phyloP scores from a whole-genome alignment of 1,139 yeast genomes.

The Scheffersomyces quercinus region DNA sequence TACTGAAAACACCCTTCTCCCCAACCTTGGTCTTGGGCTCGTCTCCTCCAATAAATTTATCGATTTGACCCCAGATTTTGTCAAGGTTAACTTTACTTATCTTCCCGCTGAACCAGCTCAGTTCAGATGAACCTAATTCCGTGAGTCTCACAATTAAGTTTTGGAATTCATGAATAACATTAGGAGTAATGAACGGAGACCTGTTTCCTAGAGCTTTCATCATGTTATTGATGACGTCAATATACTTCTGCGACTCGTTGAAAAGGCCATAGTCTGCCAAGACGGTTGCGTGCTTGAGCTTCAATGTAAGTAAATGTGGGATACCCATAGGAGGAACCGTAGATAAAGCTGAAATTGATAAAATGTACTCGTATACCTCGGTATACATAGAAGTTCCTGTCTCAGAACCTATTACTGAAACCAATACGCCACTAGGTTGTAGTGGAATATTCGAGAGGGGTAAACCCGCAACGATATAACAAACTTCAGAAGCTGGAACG shows the following conservation, averaged over 20 bases:
- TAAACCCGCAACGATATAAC: slow-evolving; percentile 51
- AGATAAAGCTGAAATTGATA: slow-evolving; percentile 26
- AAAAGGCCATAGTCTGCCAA: slow-evolving; percentile 64
- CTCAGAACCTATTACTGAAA: slow-evolving; percentile 26
- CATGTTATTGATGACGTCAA: slow-evolving; percentile 50
- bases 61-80: slow-evolving; percentile 84
- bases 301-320: slow-evolving; percentile 57
- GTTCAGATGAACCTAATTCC: slow-evolving; percentile 41
- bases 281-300: slow-evolving; percentile 61
- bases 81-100: slow-evolving; percentile 78
- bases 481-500: slow-evolving; percentile 41
- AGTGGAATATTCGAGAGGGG: slow-evolving; percentile 33
- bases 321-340: slow-evolving; percentile 25
- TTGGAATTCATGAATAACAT: slow-evolving; percentile 38
- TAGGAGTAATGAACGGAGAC: slow-evolving; percentile 38
- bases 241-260: slow-evolving; percentile 58
- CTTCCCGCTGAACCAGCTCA: slow-evolving; percentile 63
- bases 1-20: slow-evolving; percentile 67
- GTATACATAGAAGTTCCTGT: slow-evolving; percentile 46
- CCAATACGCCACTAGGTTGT: slow-evolving; percentile 23
- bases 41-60: slow-evolving; percentile 91
- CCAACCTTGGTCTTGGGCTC: slow-evolving; percentile 41
- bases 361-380: slow-evolving; percentile 70
- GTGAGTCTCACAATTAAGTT: slow-evolving; percentile 45
- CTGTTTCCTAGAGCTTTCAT: slow-evolving; percentile 43